Evolutionary conservation across 2,329 filamentous ascomycete species (phyloP), one percentile per base, ranked within the genome.

Genomic region (Penicillium brevicompactum): DNA sequence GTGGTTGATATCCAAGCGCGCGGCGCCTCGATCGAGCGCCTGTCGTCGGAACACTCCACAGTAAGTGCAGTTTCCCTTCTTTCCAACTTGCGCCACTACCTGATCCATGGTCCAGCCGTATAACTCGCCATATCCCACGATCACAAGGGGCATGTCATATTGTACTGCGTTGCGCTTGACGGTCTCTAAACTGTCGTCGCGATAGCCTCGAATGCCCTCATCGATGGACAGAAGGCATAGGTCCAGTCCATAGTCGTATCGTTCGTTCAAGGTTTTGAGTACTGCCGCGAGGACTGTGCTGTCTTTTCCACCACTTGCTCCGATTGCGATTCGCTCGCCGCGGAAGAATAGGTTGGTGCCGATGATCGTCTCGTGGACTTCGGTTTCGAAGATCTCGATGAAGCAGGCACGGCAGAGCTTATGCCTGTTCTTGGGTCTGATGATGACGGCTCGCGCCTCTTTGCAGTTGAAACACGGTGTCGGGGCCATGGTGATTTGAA

Each of bases 41-140:
- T 99, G 94, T 55, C 95, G 84, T 51, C 94, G 83, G 71, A 99
- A 99, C 16, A 99, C 94, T 13, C 94, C 94, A 69, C 94, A 99
- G 70, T 99, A 99, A 30, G 95, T 99, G 82, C 94, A 99, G 75
- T 99, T 99, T 30, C 93, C 92, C 74, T 97, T 97, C 78, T 97
- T 97, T 13, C 94, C 94, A 48, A 99, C 90, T 46, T 93, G 91
- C 67, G 92, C 90, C 4, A 99, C 95, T 9, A 99, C 94, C 70
- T 97, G 91, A 69, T 99, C 94, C 94, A 99, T 99, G 1, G 92
- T 97, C 94, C 94, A 99, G 8, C 93, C 94, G 72, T 99, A 99
- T 9, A 99, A 80, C 68, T 97, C 90, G 51, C 88, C 88, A 68
- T 99, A 99, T 47, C 93, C 92, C 47, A 99, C 86, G 53, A 99